A percentile compares a stretch with the other conserved stretches of the same genome.
Evolutionary conservation across 441 rosid species (phyloP).

Genomic region (Pelargonium fulgidum): DNA sequence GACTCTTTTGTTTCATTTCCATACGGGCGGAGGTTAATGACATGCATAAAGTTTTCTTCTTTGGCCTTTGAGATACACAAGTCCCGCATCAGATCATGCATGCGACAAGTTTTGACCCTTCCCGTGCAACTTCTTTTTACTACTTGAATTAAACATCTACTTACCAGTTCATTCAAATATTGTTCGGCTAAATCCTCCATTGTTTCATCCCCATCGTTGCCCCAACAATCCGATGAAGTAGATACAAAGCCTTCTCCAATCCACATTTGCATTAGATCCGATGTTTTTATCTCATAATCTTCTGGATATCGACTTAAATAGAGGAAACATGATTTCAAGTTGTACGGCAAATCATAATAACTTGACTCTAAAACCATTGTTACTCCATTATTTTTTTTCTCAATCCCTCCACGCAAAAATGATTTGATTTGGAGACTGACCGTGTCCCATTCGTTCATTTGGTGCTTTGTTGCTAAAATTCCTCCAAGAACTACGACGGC

Average conservation of each 20-base stretch:
- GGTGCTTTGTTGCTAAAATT: background rate
- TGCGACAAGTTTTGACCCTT: background rate
- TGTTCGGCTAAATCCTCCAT: background rate
- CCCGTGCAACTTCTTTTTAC: background rate
- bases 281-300: background rate
- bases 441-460: background rate
- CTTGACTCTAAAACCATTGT: background rate
- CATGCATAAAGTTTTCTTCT: background rate
- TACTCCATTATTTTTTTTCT: background rate
- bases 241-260: background rate
- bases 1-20: background rate
- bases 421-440: background rate
- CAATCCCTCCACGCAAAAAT: background rate
- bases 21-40: background rate
- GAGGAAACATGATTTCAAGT: background rate
- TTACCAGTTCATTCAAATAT: background rate
- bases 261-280: background rate
- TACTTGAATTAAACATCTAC: background rate
- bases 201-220: background rate
- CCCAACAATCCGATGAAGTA: background rate
- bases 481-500: background rate
- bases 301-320: background rate
- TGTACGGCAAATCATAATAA: background rate
- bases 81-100: background rate
- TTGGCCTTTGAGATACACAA: background rate